Base-by-base conservation (phyloP, 768 basidiomycete species). In the Hericium rajendrae region DNA sequence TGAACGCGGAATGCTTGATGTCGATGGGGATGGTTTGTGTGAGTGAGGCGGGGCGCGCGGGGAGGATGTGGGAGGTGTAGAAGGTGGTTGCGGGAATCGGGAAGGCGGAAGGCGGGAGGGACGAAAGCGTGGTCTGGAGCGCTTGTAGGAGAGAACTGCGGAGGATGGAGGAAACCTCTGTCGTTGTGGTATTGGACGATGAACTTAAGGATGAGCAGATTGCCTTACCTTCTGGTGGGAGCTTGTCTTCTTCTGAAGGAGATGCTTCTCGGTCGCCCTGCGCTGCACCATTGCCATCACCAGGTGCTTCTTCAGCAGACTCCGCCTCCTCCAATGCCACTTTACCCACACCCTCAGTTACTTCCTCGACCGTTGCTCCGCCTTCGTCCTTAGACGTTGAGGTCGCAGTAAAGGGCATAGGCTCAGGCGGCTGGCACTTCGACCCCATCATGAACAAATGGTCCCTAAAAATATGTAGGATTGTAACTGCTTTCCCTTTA, bases 401-500 rank as follows among this genome's bases (percentile, higher is more conserved):
- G 9, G 6, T 32, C 6, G 9, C 32, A 10, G 32, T 32, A 8
- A 32, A 32, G n/a, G 13, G 5, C 32, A 28, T 55, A 6, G 24
- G 64, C 15, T 74, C 76, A 0, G 88, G 86, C 4, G 77, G 74
- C 43, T 86, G 81, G 2, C 61, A 58, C 65, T 83, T 88, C n/a
- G 71, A 60, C 26, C 89, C 90, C 73, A 86, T 76, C 10, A 83
- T 78, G 81, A 87, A 92, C 11, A 91, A 67, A 63, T 76, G 71
- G 63, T 92, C 90, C 64, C 85, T 86, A 83, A 86, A 90, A 2
- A 83, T 80, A 63, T 92, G 91, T 18, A 85, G 60, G 3, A 90
- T 71, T 39, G 75, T 73, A 9, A 91, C 87, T 0, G 88, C 91
- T 67, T 92, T 92, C 1, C 91, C 91, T 64, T 88, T 54, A 2